Evolutionary conservation across 441 rosid species (phyloP).

Genomic region (Erodium texanum): DNA sequence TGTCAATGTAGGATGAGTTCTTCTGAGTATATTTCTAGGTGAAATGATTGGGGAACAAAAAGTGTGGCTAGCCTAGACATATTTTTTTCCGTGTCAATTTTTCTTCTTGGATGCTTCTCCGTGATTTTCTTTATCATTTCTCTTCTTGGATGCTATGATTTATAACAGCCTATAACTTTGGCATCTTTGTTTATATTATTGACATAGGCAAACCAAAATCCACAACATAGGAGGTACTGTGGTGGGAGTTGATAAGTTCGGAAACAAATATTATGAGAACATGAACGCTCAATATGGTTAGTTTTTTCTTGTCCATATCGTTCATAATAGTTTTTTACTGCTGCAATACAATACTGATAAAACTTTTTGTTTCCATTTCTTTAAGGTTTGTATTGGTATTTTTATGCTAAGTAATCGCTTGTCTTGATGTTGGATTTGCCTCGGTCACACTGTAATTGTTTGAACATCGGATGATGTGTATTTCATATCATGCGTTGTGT

Average conservation of each 20-base stretch:
- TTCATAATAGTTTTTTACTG: background rate
- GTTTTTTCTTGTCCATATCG: conserved; percentile 19
- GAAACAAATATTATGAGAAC: conserved; percentile 85
- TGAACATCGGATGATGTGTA: too few species aligned
- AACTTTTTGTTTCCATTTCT: too few species aligned
- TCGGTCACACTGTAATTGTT: too few species aligned
- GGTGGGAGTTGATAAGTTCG: conserved; percentile 81
- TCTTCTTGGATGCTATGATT: background rate
- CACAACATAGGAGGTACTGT: conserved; percentile 81
- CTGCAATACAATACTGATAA: background rate
- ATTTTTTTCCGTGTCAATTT: background rate
- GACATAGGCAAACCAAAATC: conserved; percentile 80
- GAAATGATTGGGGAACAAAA: background rate
- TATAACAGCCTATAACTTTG: conserved; percentile 10
- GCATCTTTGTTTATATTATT: conserved; percentile 10
- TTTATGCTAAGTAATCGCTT: too few species aligned
- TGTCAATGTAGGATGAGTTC: background rate
- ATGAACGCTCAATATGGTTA: conserved; percentile 65
- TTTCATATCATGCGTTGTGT: too few species aligned
- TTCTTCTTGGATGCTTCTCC: background rate
- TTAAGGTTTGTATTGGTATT: too few species aligned
- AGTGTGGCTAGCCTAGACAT: background rate
- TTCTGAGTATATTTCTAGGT: background rate
- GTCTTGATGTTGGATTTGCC: too few species aligned
- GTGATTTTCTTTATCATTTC: background rate